Percentiles rank a stretch among this genome's conserved stretches.
These are phyloP conservation scores for Stachybotrys chartarum DNA, from an alignment of 2,329 filamentous ascomycete species.

Conservation along the genomic window DNA sequence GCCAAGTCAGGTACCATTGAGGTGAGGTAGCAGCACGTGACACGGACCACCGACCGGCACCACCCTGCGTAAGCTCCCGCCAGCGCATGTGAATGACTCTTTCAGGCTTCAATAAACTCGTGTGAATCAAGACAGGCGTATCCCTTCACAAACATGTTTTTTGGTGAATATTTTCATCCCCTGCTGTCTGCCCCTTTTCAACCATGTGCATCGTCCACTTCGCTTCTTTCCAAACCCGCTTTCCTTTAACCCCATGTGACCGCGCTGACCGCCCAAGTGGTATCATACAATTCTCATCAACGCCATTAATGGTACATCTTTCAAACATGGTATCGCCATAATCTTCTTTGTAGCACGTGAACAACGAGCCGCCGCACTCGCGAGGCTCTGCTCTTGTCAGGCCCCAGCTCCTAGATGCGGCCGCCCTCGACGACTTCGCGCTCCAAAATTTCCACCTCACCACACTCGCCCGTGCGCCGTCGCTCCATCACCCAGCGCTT, in stretches of 20 bases:
- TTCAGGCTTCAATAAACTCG: no score
- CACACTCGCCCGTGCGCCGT: constrained; percentile 56
- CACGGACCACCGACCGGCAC: neutral
- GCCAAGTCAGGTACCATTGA: neutral
- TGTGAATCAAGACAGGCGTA: no score
- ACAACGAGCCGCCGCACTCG: neutral
- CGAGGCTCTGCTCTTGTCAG: neutral
- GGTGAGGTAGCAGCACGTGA: neutral
- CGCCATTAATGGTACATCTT: neutral
- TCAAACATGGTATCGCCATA: neutral
- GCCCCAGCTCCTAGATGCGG: constrained; percentile 27
- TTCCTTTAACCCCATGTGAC: no score
- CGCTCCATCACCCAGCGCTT: constrained; percentile 65
- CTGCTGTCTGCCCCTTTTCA: no score
- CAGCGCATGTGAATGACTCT: no score
- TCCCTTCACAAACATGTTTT: no score
- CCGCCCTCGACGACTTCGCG: constrained; percentile 56
- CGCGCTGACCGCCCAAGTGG: neutral
- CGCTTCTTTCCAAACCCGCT: no score
- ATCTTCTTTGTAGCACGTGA: neutral
- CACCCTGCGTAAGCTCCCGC: neutral
- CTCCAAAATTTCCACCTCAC: constrained; percentile 57
- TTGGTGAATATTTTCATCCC: no score
- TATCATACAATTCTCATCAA: neutral
- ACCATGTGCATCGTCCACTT: no score